Percentiles rank a stretch among this genome's conserved stretches.
Evolutionary conservation across 78 protist species (phyloP).

Genomic region (Polysphondylium violaceum): DNA sequence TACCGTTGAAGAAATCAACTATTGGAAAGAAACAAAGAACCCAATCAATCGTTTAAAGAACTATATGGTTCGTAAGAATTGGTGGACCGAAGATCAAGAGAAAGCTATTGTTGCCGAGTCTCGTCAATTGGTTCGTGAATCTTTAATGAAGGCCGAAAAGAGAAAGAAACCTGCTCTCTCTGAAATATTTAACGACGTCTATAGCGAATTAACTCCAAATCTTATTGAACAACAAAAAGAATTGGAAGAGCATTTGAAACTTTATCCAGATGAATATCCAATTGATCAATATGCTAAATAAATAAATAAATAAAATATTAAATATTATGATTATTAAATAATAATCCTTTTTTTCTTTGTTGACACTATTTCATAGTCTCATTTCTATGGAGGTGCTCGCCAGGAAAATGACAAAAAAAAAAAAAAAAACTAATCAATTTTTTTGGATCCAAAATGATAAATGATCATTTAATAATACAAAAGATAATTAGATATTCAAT

Average conservation of each 20-base stretch:
- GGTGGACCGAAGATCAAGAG: constrained; percentile 79
- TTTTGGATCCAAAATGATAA: too few relatives aligned
- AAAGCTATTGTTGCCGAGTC: constrained; percentile 16
- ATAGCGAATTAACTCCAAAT: constrained; percentile 71
- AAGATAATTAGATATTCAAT: too few relatives aligned
- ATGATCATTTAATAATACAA: too few relatives aligned
- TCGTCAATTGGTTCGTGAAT: constrained; percentile 43
- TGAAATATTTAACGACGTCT: constrained; percentile 91
- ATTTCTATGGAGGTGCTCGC: too few relatives aligned
- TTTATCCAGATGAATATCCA: constrained; percentile 86
- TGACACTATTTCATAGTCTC: too few relatives aligned
- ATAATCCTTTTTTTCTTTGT: too few relatives aligned
- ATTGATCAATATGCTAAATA: constrained; percentile 66
- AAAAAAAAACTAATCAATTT: too few relatives aligned
- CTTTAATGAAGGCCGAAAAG: constrained; percentile 76
- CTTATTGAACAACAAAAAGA: constrained; percentile 80
- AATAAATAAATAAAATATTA: too few relatives aligned
- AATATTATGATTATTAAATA: too few relatives aligned
- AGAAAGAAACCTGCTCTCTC: constrained; percentile 75
- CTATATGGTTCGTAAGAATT: constrained; percentile 44
- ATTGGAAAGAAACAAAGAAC: constrained; percentile 56
- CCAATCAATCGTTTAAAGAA: constrained; percentile 47
- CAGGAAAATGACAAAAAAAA: too few relatives aligned
- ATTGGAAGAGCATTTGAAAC: constrained; percentile 61
- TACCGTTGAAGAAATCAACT: constrained; percentile 79